phyloP scores from a whole-genome alignment of 192 early-diverging fungal species.

The Coemansia sp. region DNA sequence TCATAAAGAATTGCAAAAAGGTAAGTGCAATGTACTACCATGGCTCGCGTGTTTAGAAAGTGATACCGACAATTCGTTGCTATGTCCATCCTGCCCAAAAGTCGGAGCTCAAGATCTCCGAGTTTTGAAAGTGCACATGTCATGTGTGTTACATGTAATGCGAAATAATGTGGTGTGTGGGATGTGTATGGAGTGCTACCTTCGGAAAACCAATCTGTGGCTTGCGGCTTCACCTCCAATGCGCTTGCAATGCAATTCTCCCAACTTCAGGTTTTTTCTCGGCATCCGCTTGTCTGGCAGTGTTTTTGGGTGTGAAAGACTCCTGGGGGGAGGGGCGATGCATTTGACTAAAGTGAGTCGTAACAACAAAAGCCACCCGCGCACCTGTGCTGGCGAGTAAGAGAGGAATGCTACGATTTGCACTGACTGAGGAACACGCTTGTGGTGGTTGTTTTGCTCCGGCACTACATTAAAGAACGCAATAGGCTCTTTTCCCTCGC shows the following conservation, averaged over 20 bases:
- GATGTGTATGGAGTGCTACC: neutral
- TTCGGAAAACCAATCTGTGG: neutral
- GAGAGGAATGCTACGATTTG: neutral
- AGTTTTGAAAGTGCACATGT: neutral
- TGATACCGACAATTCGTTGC: neutral
- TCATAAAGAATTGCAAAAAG: neutral
- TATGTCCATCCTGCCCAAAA: neutral
- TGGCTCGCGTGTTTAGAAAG: neutral
- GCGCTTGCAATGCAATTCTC: neutral
- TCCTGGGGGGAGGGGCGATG: neutral
- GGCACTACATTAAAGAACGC: neutral
- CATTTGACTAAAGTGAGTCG: neutral
- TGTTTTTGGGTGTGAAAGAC: neutral
- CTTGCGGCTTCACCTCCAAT: neutral
- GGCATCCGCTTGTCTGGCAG: neutral
- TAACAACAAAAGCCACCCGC: neutral
- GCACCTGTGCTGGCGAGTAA: neutral
- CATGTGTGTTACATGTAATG: neutral
- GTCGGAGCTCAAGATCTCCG: neutral
- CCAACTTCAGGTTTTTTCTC: neutral
- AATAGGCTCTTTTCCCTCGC: neutral
- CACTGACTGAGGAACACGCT: neutral
- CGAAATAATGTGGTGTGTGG: neutral
- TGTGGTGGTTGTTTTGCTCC: neutral
- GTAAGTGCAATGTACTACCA: neutral